Percentiles rank a stretch among this genome's conserved stretches.
phyloP scores from a whole-genome alignment of 2,329 filamentous ascomycete genomes.

The Decorospora gaudefroyi region DNA sequence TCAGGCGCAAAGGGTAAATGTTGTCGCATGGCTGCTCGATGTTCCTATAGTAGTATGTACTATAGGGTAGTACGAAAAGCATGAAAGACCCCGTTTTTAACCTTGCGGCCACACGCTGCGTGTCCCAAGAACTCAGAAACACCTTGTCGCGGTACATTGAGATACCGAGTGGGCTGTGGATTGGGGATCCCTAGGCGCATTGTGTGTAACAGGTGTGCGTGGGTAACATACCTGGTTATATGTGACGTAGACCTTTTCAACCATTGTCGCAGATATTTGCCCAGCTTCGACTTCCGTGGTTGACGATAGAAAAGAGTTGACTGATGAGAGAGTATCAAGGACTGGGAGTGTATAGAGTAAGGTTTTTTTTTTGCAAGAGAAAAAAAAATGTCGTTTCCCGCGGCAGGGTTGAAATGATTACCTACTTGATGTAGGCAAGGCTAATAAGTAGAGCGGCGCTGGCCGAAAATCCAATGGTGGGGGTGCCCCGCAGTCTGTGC shows the following conservation, averaged over 20 bases:
- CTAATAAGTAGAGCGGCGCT: conserved; percentile 14
- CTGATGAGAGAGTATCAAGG: conserved; percentile 1
- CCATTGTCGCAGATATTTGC: conserved; percentile 38
- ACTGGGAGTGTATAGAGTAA: not conserved
- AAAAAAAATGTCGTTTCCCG: conserved; percentile 17
- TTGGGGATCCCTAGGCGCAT: conserved; percentile 12
- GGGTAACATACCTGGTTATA: conserved; percentile 51
- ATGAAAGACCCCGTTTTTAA: no score
- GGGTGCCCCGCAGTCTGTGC: conserved; percentile 6
- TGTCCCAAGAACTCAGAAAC: not conserved
- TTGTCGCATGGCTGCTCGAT: no score
- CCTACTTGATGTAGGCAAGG: conserved; percentile 15
- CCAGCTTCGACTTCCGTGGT: no score
- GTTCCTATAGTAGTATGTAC: no score
- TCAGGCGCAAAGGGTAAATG: not conserved
- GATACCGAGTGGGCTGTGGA: conserved; percentile 9
- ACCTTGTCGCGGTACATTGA: conserved; percentile 4
- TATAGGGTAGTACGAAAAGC: no score
- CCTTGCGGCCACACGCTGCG: no score
- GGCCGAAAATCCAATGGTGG: conserved; percentile 15
- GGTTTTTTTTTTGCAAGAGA: not conserved
- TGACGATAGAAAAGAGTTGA: not conserved
- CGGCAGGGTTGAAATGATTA: conserved; percentile 14
- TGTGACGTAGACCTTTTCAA: conserved; percentile 51
- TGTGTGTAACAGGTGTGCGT: conserved; percentile 8